phyloP scores from a whole-genome alignment of 2,329 filamentous ascomycete species.

The Xylaria hypoxylon region DNA sequence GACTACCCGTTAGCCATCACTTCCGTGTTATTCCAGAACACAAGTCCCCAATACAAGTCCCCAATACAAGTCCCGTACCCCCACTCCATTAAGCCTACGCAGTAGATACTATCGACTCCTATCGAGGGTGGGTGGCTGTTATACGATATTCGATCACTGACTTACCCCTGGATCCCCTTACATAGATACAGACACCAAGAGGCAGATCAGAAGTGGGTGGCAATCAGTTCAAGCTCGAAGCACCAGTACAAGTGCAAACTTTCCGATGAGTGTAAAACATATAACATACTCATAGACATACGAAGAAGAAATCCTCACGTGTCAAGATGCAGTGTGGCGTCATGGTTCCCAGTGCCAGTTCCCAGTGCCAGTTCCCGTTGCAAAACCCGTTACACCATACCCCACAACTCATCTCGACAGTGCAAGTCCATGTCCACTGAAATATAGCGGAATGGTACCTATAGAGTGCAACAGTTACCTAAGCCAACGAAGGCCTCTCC shows the following conservation, averaged over 20 bases:
- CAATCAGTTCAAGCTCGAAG: background rate
- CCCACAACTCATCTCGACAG: constrained; percentile 15
- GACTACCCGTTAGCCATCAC: background rate
- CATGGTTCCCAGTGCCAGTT: too few relatives aligned
- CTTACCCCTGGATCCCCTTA: background rate
- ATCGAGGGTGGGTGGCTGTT: background rate
- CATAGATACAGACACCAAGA: background rate
- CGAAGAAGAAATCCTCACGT: constrained; percentile 26
- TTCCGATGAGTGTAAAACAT: background rate
- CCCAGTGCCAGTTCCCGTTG: background rate
- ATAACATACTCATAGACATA: background rate
- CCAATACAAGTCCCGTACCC: constrained; percentile 1
- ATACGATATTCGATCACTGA: background rate
- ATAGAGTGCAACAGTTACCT: background rate
- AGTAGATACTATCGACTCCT: too few relatives aligned
- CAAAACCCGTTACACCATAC: background rate
- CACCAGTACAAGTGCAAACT: background rate
- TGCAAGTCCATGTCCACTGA: constrained; percentile 12
- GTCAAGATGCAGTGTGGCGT: constrained; percentile 31
- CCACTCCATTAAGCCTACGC: background rate
- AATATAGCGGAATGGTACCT: constrained; percentile 17
- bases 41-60: too few relatives aligned
- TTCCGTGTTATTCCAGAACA: background rate
- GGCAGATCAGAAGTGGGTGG: background rate
- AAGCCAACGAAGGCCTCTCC: constrained; percentile 18